Base-by-base conservation (phyloP, 305 asterid species). In the Solanum hybrid region DNA sequence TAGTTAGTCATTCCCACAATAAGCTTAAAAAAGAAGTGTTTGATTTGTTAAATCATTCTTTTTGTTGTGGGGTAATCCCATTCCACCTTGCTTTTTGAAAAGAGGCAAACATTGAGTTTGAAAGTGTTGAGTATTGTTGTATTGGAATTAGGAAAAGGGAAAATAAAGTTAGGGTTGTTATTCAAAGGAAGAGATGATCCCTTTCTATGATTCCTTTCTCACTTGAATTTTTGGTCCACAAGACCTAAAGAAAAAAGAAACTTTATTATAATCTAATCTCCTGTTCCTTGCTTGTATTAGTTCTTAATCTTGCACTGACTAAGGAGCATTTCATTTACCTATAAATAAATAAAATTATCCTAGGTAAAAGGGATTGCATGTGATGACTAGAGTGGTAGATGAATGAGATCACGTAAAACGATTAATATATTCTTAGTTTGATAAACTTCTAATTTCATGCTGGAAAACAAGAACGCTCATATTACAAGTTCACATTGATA, bases 71-170 rank as follows among this genome's bases (percentile, higher is more conserved):
- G 94, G 76, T 82, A 81, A 74, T 86, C 78, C 57, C 57, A 75
- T 69, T 91, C 42, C 57, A 87, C 35, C 11, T 74, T 84, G 80
- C 93, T 90, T 92, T 92, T 76, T 84, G 80, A 74, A 90, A 91
- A 91, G 90, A 88, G 84, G 57, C 18, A 61, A 36, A 67, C 64
- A 37, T 13, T 33, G 69, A 87, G 88, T 87, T 82, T 86, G 89
- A 89, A 92, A 92, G 91, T 89, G 33, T 78, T 37, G 88, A 42
- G 91, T 78, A 51, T 36, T 37, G 89, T 73, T 36, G 92, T 83
- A 88, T 92, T 92, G 92, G 92, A 92, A 88, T 92, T 88, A 37
- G 93, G 90, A 85, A 92, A 92, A 92, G 91, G 90, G 75, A 40
- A 42, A 39, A 76, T 73, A 84, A 84, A 71, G 89, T 83, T 35